Percentiles rank a stretch among this genome's conserved stretches.
These are phyloP conservation scores for Alloteropsis angusta DNA, from an alignment of 202 grass and related monocot genomes.

Conservation along the genomic window DNA sequence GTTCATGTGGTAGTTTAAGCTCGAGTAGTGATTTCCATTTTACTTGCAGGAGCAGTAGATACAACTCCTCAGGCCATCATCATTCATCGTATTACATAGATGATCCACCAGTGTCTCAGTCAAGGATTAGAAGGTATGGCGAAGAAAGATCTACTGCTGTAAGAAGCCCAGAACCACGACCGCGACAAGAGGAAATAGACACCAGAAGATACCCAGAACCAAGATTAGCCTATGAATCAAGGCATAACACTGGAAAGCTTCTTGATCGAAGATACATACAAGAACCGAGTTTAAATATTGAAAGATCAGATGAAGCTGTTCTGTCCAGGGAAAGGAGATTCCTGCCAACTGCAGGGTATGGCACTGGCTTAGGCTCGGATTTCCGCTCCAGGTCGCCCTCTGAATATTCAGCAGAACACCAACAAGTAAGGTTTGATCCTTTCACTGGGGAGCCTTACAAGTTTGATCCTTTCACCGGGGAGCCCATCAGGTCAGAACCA, in stretches of 20 bases:
- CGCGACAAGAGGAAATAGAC: neutral
- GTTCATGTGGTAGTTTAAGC: constrained; percentile 17
- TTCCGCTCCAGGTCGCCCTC: constrained; percentile 28
- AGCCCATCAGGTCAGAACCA: constrained; percentile 39
- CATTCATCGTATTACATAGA: constrained; percentile 36
- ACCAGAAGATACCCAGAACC: constrained; percentile 17
- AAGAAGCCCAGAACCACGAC: constrained; percentile 22
- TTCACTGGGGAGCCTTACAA: constrained; percentile 79
- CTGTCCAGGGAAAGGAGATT: constrained; percentile 31
- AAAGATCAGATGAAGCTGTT: constrained; percentile 30
- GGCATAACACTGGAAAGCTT: constrained; percentile 13
- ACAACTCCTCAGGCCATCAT: constrained; percentile 32
- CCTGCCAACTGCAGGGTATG: constrained; percentile 23
- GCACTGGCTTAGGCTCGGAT: neutral
- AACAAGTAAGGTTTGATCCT: constrained; percentile 65
- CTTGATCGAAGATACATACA: constrained; percentile 30
- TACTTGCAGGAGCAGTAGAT: constrained; percentile 48
- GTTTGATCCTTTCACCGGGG: constrained; percentile 81
- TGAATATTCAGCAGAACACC: constrained; percentile 32
- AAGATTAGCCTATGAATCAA: constrained; percentile 19
- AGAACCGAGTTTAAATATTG: constrained; percentile 19
- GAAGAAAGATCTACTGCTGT: constrained; percentile 21
- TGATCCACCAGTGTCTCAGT: constrained; percentile 24
- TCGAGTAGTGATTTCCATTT: constrained; percentile 6
- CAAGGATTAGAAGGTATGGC: constrained; percentile 31